These are phyloP conservation scores for Suillus placidus DNA, from an alignment of 768 basidiomycete genomes.

Conservation along the genomic window DNA sequence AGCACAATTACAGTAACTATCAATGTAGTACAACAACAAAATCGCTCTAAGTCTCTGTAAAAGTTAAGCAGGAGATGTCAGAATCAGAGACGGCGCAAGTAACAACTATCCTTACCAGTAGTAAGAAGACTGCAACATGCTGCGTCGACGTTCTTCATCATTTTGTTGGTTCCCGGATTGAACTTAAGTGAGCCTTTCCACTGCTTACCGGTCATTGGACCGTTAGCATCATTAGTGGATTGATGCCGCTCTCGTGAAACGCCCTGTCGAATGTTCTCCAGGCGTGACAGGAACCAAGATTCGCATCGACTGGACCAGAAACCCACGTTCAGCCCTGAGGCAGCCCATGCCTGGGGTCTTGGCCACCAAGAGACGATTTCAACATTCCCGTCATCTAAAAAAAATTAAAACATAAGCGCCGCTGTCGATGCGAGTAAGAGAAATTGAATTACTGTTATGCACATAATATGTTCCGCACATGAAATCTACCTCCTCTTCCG, in stretches of 20 bases:
- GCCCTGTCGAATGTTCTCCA: not conserved
- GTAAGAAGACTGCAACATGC: not conserved
- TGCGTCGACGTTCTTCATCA: not conserved
- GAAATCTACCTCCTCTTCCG: not conserved
- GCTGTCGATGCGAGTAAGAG: not conserved
- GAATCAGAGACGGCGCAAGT: not conserved
- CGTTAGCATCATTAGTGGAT: not conserved
- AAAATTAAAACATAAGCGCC: not conserved
- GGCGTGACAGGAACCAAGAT: not conserved
- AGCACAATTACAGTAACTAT: too few relatives aligned
- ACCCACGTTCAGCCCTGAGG: not conserved
- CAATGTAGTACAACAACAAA: too few relatives aligned
- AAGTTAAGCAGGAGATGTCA: not conserved
- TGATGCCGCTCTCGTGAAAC: not conserved
- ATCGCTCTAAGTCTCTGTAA: not conserved
- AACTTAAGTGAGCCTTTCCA: slow-evolving; percentile 3
- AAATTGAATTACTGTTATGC: not conserved
- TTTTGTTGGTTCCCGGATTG: not conserved
- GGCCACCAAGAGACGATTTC: slow-evolving; percentile 1
- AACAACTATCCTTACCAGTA: slow-evolving; percentile 3
- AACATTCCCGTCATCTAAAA: not conserved
- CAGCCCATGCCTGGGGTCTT: not conserved
- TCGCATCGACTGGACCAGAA: slow-evolving; percentile 2
- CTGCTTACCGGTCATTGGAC: not conserved
- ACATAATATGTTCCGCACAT: not conserved